Conservation (phyloP, 1,284 basidiomycete species). For the Ustilago curta region DNA sequence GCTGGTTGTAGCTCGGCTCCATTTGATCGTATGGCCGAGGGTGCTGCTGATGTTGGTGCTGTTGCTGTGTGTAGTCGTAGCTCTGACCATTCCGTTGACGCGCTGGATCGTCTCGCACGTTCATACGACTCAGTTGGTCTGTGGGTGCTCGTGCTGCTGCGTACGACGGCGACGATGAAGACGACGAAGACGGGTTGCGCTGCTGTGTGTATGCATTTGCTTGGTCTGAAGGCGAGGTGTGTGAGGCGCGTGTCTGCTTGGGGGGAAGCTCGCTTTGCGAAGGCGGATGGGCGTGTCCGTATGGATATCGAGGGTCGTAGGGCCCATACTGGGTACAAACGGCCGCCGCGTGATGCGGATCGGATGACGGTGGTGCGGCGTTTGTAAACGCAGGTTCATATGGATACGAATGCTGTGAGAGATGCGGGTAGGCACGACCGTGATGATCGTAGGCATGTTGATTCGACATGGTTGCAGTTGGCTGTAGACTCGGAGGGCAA, state of each 20-base stretch:
- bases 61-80: constrained; percentile 8
- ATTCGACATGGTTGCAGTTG: constrained; percentile 20
- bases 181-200: constrained; percentile 13
- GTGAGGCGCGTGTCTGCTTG: constrained; percentile 1
- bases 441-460: constrained; percentile 28
- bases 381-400: neutral
- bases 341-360: constrained; percentile 15
- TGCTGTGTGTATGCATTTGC: constrained; percentile 10
- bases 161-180: constrained; percentile 17
- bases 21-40: constrained; percentile 4
- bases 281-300: constrained; percentile 9
- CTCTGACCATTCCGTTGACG: neutral
- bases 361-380: constrained; percentile 11
- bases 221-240: neutral
- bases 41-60: constrained; percentile 8
- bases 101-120: constrained; percentile 10
- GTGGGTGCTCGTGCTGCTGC: constrained; percentile 8
- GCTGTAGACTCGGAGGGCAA: neutral
- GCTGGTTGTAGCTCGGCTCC: constrained; percentile 2
- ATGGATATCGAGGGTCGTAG: constrained; percentile 42
- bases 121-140: constrained; percentile 28
- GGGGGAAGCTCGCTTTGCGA: neutral
- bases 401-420: constrained; percentile 17
- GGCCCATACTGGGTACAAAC: constrained; percentile 29
- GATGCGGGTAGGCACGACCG: constrained; percentile 12